These are phyloP conservation scores for Achlya hypogyna DNA, from an alignment of 352 stramenopile genomes.

Conservation along the genomic window DNA sequence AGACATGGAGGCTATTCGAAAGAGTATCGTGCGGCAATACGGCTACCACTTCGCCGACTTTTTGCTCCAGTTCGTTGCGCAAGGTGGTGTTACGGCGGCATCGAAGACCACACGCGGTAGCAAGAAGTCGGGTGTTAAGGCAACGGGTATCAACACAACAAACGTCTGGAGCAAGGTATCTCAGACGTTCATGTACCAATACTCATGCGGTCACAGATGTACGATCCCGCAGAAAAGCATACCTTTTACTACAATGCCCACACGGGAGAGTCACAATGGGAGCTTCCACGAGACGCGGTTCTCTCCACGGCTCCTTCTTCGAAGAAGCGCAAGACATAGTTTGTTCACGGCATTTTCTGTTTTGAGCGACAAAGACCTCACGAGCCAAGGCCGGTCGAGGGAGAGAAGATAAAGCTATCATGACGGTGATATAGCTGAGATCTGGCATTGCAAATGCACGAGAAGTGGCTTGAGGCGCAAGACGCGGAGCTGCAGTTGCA, in stretches of 20 bases:
- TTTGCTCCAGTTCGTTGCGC: not conserved
- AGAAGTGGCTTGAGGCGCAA: slow-evolving; percentile 5
- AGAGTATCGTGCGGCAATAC: slow-evolving; percentile 19
- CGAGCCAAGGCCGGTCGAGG: not conserved
- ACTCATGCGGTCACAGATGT: not conserved
- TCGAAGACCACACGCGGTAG: too few species aligned
- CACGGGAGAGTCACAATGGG: slow-evolving; percentile 15
- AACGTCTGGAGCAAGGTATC: slow-evolving; percentile 5
- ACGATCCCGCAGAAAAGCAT: slow-evolving; percentile 2
- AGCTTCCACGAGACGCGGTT: not conserved
- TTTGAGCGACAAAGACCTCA: too few species aligned
- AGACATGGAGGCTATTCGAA: not conserved
- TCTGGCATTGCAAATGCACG: not conserved
- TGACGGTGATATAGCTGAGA: not conserved
- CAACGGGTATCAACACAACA: not conserved
- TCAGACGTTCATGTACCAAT: not conserved
- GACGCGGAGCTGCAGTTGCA: slow-evolving; percentile 14
- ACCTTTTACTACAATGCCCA: slow-evolving; percentile 15
- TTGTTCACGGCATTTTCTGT: too few species aligned
- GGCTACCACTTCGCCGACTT: slow-evolving; percentile 19
- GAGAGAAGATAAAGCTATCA: not conserved
- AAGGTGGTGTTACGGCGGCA: too few species aligned
- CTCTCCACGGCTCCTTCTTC: too few species aligned
- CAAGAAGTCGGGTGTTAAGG: too few species aligned
- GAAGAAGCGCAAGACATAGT: too few species aligned